Conservation (phyloP, 78 protist genomes). For the Tieghemostelium lacteum region DNA sequence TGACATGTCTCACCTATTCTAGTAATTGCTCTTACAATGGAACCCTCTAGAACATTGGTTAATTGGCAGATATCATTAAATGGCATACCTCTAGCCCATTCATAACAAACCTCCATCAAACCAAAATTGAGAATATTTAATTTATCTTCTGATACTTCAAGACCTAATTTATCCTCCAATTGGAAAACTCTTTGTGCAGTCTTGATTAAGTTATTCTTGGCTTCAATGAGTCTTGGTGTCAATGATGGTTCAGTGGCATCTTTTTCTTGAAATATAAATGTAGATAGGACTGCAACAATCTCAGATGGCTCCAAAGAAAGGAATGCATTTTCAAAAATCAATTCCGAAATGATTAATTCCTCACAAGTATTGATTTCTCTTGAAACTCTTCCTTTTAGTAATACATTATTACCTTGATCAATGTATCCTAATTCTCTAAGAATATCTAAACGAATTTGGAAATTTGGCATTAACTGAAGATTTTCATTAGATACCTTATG, state of each 20-base stretch:
- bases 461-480: constrained; percentile 92
- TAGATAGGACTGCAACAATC: constrained; percentile 85
- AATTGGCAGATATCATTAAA: constrained; percentile 83
- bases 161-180: constrained; percentile 74
- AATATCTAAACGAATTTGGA: constrained; percentile 82
- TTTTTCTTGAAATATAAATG: constrained; percentile 89
- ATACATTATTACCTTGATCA: constrained; percentile 73
- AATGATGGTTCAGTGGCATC: constrained; percentile 59
- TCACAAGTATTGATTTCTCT: constrained; percentile 90
- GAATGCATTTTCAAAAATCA: constrained; percentile 91
- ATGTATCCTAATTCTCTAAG: constrained; percentile 80
- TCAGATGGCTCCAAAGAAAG: constrained; percentile 82
- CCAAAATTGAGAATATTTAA: constrained; percentile 52
- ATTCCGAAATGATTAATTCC: constrained; percentile 88
- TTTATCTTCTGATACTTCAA: constrained; percentile 41
- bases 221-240: constrained; percentile 65
- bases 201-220: constrained; percentile 10
- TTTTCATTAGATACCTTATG: constrained; percentile 72
- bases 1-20: constrained; percentile 93
- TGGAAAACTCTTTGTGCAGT: constrained; percentile 15
- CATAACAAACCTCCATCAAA: constrained; percentile 89
- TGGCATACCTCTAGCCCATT: constrained; percentile 96
- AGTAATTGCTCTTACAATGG: constrained; percentile 94
- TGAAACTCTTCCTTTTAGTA: constrained; percentile 93
- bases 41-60: constrained; percentile 91